Percentiles rank a stretch among this genome's conserved stretches.
Conservation (phyloP, 257 asterid species). For the Fraxinus pennsylvanica region DNA sequence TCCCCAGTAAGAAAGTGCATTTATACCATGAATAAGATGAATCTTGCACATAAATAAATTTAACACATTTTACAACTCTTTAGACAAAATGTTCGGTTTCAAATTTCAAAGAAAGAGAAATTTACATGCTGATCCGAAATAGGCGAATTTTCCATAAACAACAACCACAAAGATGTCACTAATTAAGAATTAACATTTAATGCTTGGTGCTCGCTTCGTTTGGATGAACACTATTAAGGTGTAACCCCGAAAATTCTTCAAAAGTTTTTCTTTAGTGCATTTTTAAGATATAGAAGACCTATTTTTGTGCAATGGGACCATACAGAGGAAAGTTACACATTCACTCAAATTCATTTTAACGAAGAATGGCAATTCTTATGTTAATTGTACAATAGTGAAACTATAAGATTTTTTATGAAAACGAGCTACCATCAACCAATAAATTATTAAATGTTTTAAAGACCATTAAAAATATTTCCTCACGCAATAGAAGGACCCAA, state of each 20-base stretch:
- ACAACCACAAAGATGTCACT: neutral
- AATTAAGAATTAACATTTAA: neutral
- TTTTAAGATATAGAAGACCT: neutral
- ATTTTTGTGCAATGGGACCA: neutral
- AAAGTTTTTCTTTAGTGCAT: neutral
- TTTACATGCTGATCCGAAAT: neutral
- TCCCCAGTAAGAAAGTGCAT: neutral
- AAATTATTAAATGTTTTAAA: neutral
- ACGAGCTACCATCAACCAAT: neutral
- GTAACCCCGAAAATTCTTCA: slow-evolving; percentile 4
- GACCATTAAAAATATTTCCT: neutral
- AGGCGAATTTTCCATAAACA: neutral
- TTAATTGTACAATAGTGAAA: neutral
- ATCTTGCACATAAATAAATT: neutral
- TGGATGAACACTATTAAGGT: neutral
- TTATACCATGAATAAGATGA: neutral
- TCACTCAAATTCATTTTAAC: neutral
- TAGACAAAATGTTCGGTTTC: neutral
- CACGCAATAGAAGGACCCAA: neutral
- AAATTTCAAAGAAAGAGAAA: neutral
- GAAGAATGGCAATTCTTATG: neutral
- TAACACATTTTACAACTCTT: neutral
- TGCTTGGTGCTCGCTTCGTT: neutral
- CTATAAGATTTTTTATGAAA: neutral
- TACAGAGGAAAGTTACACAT: neutral